A percentile compares a stretch with the other conserved stretches of the same genome.
Conservation (phyloP, 106 monocot species). For the Dioscorea zingiberensis region DNA sequence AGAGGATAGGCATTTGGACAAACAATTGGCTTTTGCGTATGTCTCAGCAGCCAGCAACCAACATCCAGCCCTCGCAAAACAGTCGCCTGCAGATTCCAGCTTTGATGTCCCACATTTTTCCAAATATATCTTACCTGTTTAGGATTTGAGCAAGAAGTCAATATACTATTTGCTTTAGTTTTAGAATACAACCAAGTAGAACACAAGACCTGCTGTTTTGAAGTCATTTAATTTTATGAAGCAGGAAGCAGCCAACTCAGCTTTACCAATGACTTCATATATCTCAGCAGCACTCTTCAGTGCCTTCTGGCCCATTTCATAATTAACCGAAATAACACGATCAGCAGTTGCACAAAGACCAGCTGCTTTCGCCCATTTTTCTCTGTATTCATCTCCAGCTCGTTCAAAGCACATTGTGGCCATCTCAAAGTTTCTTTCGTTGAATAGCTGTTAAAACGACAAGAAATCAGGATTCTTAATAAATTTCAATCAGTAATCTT, state of each 20-base stretch:
- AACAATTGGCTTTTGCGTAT: slow-evolving; percentile 32
- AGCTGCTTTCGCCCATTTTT: slow-evolving; percentile 55
- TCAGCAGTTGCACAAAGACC: slow-evolving; percentile 44
- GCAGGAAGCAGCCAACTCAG: slow-evolving; percentile 42
- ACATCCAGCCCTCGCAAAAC: slow-evolving; percentile 25
- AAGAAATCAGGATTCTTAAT: neutral
- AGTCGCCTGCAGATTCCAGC: slow-evolving; percentile 52
- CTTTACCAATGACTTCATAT: slow-evolving; percentile 50
- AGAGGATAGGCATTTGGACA: slow-evolving; percentile 36
- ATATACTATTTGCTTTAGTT: too few species aligned
- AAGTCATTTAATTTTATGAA: slow-evolving; percentile 41
- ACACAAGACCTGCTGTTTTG: slow-evolving; percentile 40
- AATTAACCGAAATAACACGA: slow-evolving; percentile 21
- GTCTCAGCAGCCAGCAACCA: slow-evolving; percentile 41
- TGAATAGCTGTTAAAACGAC: slow-evolving; percentile 27
- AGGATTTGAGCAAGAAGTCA: neutral
- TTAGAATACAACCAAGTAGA: too few species aligned
- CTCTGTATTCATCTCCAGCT: slow-evolving; percentile 33
- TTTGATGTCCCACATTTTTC: slow-evolving; percentile 41
- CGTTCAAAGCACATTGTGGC: slow-evolving; percentile 66
- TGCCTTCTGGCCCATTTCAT: slow-evolving; percentile 14
- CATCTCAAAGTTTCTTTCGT: slow-evolving; percentile 53
- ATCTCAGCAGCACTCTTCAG: slow-evolving; percentile 48
- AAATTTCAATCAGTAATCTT: too few species aligned
- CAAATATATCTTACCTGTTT: slow-evolving; percentile 37